phyloP scores from a whole-genome alignment of 352 stramenopile genomes.

The Phytopythium litorale region DNA sequence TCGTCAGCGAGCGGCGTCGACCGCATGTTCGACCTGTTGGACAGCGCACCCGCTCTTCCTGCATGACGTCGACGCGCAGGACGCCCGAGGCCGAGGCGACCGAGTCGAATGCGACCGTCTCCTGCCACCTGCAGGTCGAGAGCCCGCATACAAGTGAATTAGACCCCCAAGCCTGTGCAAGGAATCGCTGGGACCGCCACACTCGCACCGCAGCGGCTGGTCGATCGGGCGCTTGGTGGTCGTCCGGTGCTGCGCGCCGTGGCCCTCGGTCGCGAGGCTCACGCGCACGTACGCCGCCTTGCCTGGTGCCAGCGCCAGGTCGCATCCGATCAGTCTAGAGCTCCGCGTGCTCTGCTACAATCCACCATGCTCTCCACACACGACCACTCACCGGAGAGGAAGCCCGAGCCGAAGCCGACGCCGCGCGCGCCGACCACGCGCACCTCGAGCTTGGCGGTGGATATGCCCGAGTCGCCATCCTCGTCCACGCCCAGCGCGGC shows the following conservation, averaged over 20 bases:
- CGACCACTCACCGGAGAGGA: slow-evolving; percentile 24
- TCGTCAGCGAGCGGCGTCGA: neutral
- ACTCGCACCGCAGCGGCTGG: slow-evolving; percentile 12
- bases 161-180: neutral
- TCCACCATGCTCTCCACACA: neutral
- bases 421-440: slow-evolving; percentile 36
- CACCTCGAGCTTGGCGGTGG: slow-evolving; percentile 43
- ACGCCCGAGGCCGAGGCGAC: slow-evolving; percentile 38
- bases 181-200: neutral
- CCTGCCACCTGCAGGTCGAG: slow-evolving; percentile 36
- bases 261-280: slow-evolving; percentile 13
- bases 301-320: slow-evolving; percentile 10
- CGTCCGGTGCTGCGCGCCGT: slow-evolving; percentile 20
- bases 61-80: slow-evolving; percentile 49
- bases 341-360: too few species aligned
- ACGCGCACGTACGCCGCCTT: slow-evolving; percentile 53
- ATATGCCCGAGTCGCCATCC: slow-evolving; percentile 31
- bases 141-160: neutral
- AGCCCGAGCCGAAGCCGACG: slow-evolving; percentile 40
- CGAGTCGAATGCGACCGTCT: slow-evolving; percentile 37
- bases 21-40: neutral
- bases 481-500: slow-evolving; percentile 43
- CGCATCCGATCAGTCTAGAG: too few species aligned
- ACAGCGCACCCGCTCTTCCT: slow-evolving; percentile 38
- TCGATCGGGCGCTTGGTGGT: slow-evolving; percentile 44